A percentile compares a stretch with the other conserved stretches of the same genome.
These are phyloP conservation scores for Fraxinus baroniana DNA, from an alignment of 305 asterid species.

Conservation along the genomic window DNA sequence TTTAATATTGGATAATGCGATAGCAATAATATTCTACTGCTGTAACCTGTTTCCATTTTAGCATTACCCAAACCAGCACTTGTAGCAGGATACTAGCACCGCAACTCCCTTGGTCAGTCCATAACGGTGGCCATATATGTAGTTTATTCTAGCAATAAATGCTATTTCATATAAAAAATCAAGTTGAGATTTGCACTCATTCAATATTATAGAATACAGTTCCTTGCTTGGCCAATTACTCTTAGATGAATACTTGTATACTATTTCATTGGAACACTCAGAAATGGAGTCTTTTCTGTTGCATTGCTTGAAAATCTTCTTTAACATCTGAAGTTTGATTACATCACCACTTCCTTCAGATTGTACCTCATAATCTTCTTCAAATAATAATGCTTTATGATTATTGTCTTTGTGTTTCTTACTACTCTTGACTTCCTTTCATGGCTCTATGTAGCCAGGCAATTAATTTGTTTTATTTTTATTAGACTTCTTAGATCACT, in stretches of 20 bases:
- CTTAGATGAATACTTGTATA: not conserved
- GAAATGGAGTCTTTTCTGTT: not conserved
- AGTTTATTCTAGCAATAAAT: not conserved
- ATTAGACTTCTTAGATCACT: slow-evolving; percentile 10
- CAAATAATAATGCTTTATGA: not conserved
- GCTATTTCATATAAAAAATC: not conserved
- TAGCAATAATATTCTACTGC: not conserved
- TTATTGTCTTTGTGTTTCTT: not conserved
- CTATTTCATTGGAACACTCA: not conserved
- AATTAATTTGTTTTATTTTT: not conserved
- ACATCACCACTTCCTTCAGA: not conserved
- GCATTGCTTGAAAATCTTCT: not conserved
- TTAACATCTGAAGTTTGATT: not conserved
- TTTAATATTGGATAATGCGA: too few species aligned
- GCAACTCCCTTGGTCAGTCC: not conserved
- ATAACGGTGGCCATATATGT: not conserved
- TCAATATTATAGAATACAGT: too few species aligned
- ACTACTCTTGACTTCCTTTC: not conserved
- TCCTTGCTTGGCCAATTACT: not conserved
- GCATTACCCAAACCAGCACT: not conserved
- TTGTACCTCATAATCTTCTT: not conserved
- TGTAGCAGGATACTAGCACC: not conserved
- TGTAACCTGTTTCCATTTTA: not conserved
- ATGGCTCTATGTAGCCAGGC: not conserved
- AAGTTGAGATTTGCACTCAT: not conserved